These are phyloP conservation scores for Boletus tomentosulus DNA, from an alignment of 768 basidiomycete genomes.

Conservation along the genomic window DNA sequence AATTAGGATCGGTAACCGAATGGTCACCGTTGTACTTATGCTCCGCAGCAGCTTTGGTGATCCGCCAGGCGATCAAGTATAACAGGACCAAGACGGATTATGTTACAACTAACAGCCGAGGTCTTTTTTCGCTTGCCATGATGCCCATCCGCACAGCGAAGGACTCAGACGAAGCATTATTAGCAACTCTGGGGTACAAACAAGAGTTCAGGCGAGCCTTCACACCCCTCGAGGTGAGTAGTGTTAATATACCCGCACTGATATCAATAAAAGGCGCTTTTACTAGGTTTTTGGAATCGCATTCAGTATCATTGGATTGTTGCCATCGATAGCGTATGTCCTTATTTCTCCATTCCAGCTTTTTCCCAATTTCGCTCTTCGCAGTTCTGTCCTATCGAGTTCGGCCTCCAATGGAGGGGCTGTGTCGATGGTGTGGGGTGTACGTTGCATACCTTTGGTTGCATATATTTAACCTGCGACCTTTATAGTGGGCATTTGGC, in stretches of 20 bases:
- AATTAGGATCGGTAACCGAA: neutral
- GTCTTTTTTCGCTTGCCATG: neutral
- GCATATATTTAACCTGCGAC: neutral
- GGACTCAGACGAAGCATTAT: conserved; percentile 24
- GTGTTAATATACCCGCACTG: neutral
- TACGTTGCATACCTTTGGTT: conserved; percentile 11
- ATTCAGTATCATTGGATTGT: conserved; percentile 64
- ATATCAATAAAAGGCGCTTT: neutral
- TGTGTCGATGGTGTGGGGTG: conserved; percentile 41
- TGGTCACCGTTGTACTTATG: neutral
- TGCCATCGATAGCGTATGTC: conserved; percentile 56
- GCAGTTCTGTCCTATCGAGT: conserved; percentile 39
- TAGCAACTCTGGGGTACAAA: conserved; percentile 30
- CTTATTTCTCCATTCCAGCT: conserved; percentile 9
- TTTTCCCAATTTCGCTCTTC: neutral
- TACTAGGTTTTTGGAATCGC: conserved; percentile 62
- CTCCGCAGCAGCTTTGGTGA: neutral
- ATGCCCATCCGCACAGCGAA: neutral
- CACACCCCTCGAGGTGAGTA: conserved; percentile 25
- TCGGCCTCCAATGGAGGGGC: conserved; percentile 46
- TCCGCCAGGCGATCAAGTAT: neutral
- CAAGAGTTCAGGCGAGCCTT: conserved; percentile 34
- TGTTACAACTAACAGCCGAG: no score
- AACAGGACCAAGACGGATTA: neutral
- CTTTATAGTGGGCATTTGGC: conserved; percentile 32